Evolutionary conservation across 2,329 filamentous ascomycete species (phyloP).

Genomic region (Akanthomyces muscarius): DNA sequence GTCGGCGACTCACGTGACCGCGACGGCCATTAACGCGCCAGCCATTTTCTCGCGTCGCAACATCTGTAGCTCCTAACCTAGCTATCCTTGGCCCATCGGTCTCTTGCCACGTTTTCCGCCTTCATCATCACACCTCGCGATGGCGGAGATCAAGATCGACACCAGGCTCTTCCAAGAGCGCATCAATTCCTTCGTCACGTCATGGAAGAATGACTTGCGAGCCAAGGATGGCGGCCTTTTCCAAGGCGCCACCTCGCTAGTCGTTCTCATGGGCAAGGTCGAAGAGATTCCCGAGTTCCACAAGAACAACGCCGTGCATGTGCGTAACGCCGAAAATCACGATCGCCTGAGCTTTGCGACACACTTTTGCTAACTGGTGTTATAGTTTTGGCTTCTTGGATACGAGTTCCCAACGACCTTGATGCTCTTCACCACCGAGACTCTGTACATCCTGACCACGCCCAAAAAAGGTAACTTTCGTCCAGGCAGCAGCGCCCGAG

Average conservation of each 20-base stretch:
- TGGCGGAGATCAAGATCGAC: slow-evolving; percentile 91
- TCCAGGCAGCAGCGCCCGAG: neutral
- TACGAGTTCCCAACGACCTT: slow-evolving; percentile 98
- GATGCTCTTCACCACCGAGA: slow-evolving; percentile 85
- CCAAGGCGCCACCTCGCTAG: slow-evolving; percentile 78
- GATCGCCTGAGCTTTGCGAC: slow-evolving; percentile 4
- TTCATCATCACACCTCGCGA: slow-evolving; percentile 40
- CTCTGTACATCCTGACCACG: slow-evolving; percentile 88
- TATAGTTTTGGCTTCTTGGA: slow-evolving; percentile 92
- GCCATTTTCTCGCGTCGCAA: slow-evolving; percentile 38
- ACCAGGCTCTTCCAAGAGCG: slow-evolving; percentile 91
- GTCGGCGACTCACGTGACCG: slow-evolving; percentile 33
- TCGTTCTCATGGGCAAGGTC: slow-evolving; percentile 92
- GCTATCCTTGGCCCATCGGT: slow-evolving; percentile 23
- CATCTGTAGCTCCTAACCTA: slow-evolving; percentile 25
- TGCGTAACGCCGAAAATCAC: slow-evolving; percentile 11
- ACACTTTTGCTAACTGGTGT: slow-evolving; percentile 2
- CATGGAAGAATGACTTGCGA: slow-evolving; percentile 96
- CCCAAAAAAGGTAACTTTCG: slow-evolving; percentile 78
- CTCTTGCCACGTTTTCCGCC: slow-evolving; percentile 23
- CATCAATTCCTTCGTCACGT: slow-evolving; percentile 76
- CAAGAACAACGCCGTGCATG: slow-evolving; percentile 92
- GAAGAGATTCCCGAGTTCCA: slow-evolving; percentile 82
- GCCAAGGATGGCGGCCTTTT: slow-evolving; percentile 78
- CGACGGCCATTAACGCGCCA: slow-evolving; percentile 39